Conservation (phyloP, 2,329 filamentous ascomycete genomes). For the Orbilia brochopaga region DNA sequence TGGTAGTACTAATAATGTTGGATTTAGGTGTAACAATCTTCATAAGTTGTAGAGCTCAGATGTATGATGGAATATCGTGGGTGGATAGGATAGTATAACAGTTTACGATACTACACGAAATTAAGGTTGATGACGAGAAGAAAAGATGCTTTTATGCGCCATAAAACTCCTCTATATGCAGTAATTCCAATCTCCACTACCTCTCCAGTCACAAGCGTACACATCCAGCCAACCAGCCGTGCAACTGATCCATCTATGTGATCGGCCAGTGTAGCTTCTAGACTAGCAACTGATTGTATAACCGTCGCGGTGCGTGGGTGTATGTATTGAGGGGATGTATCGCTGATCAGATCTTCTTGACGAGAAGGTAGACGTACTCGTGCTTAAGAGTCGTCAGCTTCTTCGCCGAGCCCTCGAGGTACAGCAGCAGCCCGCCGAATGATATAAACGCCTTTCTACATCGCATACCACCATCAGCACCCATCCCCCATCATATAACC, state of each 20-base stretch:
- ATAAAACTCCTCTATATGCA: conserved; percentile 42
- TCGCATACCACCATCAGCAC: conserved; percentile 12
- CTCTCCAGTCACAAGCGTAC: background rate
- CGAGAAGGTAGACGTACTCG: conserved; percentile 88
- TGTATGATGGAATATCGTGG: too few species aligned
- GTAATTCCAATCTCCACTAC: background rate
- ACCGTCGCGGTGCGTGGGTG: too few species aligned
- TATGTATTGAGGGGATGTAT: background rate
- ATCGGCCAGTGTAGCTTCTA: too few species aligned
- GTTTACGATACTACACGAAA: too few species aligned
- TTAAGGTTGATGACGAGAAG: background rate
- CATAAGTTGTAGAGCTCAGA: too few species aligned
- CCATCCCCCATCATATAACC: background rate
- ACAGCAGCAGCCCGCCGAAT: conserved; percentile 89
- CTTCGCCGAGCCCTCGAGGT: conserved; percentile 91
- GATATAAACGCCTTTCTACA: conserved; percentile 88
- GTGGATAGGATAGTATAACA: too few species aligned
- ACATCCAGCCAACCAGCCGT: too few species aligned
- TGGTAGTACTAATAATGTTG: too few species aligned
- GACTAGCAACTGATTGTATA: too few species aligned
- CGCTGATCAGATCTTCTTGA: conserved; percentile 75
- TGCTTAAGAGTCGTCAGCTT: conserved; percentile 90
- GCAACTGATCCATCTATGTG: too few species aligned
- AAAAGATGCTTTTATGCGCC: conserved; percentile 12
- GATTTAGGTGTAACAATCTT: too few species aligned